A percentile compares a stretch with the other conserved stretches of the same genome.
Conservation (phyloP, 1,284 basidiomycete species). For the Butyriboletus appendiculatus region DNA sequence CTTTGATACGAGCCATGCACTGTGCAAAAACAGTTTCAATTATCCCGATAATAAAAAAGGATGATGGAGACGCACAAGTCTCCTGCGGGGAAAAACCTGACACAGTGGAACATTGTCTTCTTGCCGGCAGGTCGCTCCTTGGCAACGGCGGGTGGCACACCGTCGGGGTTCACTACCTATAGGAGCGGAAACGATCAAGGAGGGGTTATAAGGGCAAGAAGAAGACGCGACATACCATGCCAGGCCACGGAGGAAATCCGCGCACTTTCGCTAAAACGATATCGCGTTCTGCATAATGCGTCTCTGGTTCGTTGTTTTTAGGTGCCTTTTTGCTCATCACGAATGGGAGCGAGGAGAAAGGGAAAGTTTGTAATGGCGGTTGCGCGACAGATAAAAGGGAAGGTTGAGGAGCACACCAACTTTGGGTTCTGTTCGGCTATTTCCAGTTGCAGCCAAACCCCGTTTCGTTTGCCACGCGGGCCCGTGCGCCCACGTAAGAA, state of each 20-base stretch:
- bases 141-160: constrained; percentile 57
- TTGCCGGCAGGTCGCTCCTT: constrained; percentile 71
- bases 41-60: constrained; percentile 11
- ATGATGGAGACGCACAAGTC: constrained; percentile 74
- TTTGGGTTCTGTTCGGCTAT: constrained; percentile 41
- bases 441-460: constrained; percentile 40
- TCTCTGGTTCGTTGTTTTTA: constrained; percentile 48
- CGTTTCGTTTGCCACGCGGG: constrained; percentile 42
- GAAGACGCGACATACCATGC: constrained; percentile 63
- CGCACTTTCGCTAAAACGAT: constrained; percentile 91
- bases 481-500: constrained; percentile 41
- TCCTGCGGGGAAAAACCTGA: constrained; percentile 88
- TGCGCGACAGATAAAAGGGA: constrained; percentile 41
- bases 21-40: constrained; percentile 35
- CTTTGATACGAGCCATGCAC: constrained; percentile 83
- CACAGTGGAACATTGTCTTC: constrained; percentile 74
- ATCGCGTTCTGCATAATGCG: constrained; percentile 64
- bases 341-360: constrained; percentile 13
- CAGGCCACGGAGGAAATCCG: constrained; percentile 94
- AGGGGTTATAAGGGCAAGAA: constrained; percentile 4
- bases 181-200: constrained; percentile 8
- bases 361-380: constrained; percentile 23
- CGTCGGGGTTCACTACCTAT: constrained; percentile 77
- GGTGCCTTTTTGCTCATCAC: constrained; percentile 61
- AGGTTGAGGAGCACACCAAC: constrained; percentile 43